phyloP scores from a whole-genome alignment of 2,329 filamentous ascomycete genomes.

The Pezizomycotina sp. region DNA sequence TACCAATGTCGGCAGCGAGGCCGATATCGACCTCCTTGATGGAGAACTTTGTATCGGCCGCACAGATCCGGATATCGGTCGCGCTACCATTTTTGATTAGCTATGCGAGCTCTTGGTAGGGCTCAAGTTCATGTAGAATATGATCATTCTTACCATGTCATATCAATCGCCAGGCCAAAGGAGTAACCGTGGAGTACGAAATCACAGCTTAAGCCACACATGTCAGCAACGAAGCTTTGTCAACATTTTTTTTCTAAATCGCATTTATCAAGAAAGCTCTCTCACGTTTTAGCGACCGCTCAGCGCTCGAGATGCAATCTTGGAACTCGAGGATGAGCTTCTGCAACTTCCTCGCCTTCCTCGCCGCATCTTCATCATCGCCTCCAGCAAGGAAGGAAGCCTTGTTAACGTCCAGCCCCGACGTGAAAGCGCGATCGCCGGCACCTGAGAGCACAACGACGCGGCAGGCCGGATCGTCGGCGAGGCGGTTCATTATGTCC shows the following conservation, averaged over 20 bases:
- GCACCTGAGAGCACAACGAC: constrained; percentile 64
- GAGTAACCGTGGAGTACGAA: constrained; percentile 62
- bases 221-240: not conserved
- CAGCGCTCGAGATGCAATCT: constrained; percentile 54
- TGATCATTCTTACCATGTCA: too few relatives aligned
- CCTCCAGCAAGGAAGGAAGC: constrained; percentile 35
- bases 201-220: too few relatives aligned
- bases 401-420: constrained; percentile 61
- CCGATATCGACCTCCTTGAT: constrained; percentile 76
- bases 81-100: too few relatives aligned
- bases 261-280: constrained; percentile 17
- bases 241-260: not conserved
- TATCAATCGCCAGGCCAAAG: constrained; percentile 62
- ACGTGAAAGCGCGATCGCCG: constrained; percentile 68
- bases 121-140: too few relatives aligned
- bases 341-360: constrained; percentile 45
- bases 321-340: constrained; percentile 67
- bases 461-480: constrained; percentile 54
- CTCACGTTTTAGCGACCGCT: constrained; percentile 75
- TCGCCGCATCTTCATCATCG: constrained; percentile 40
- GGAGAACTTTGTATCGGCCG: constrained; percentile 43
- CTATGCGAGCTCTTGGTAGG: too few relatives aligned
- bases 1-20: constrained; percentile 63
- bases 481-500: constrained; percentile 54
- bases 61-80: constrained; percentile 53